phyloP scores from a whole-genome alignment of 352 stramenopile genomes.

The Blastocystis sp. region DNA sequence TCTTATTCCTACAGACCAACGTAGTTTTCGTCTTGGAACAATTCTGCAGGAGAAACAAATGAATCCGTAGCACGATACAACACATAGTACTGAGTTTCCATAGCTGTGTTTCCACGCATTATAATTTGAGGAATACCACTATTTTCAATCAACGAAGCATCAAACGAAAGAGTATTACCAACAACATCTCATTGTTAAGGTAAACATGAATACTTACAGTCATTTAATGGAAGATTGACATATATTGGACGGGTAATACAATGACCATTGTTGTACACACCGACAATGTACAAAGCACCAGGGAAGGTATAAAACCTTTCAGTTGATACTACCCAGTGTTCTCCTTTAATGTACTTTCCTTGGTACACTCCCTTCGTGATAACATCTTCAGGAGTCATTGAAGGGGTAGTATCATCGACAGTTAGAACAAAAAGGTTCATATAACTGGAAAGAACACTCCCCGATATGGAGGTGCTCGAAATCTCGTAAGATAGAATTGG shows the following conservation, averaged over 20 bases:
- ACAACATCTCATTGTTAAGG: background rate
- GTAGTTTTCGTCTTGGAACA: conserved; percentile 55
- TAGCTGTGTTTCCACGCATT: conserved; percentile 47
- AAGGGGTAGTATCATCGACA: conserved; percentile 41
- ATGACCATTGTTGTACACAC: conserved; percentile 19
- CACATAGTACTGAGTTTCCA: conserved; percentile 56
- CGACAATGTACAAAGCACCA: conserved; percentile 36
- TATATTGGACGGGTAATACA: conserved; percentile 30
- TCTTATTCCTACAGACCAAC: background rate
- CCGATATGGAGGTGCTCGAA: background rate
- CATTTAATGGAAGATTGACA: conserved; percentile 32
- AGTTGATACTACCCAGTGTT: background rate
- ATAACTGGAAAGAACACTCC: conserved; percentile 16
- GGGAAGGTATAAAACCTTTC: conserved; percentile 9
- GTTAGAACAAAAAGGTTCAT: conserved; percentile 35
- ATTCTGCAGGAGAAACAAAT: background rate
- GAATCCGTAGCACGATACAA: background rate
- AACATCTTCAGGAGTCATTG: conserved; percentile 3
- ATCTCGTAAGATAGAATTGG: conserved; percentile 19
- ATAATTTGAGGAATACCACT: background rate
- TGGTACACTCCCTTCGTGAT: conserved; percentile 40
- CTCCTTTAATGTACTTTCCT: conserved; percentile 14
- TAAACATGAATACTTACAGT: background rate
- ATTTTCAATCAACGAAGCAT: conserved; percentile 4
- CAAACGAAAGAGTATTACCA: conserved; percentile 25